Base-by-base conservation (phyloP, 306 rosid species). In the Lathyrus tuberosus region DNA sequence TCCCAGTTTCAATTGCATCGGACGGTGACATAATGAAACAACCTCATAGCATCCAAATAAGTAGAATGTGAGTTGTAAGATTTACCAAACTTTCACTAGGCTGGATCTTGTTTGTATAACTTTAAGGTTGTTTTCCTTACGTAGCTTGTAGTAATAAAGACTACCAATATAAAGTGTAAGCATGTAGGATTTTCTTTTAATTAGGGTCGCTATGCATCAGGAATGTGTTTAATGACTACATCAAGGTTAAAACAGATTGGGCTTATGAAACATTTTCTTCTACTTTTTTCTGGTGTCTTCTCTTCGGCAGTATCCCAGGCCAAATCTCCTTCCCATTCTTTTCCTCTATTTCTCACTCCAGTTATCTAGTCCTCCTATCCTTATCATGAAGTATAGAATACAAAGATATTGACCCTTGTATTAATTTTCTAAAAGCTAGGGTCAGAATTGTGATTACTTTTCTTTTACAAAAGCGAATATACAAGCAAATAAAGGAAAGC, bases 401-500 rank as follows among this genome's bases (percentile, higher is more conserved):
- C 57, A 46, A 66, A 49, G 60, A 49, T 49, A 44, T 44, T 43
- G 51, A 52, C 54, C 49, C 61, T 42, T 65, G 51, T 31, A 12
- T 33, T 40, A 52, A 75, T 20, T 33, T 26, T 16, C 20, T 56
- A 11, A 59, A n/a, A 37, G 12, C 16, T 11, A 59, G 59, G 2
- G 3, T 12, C 63, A 59, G 26, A 60, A 47, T 47, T 38, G 46
- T 24, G 73, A 46, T 44, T 57, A 28, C 11, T 14, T 33, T 28
- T 14, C 5, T 54, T 49, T 22, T 33, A 59, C 62, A 37, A 10
- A 17, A 44, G 17, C 49, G 41, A 62, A 49, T 59, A 37, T 38
- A 49, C 17, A 41, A 56, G 11, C 8, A 42, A 37, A 77, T 16
- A 43, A 59, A 72, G n/a, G 54, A 56, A 71, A 65, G 3, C 7